phyloP scores from a whole-genome alignment of 2,329 filamentous ascomycete genomes.

The Colletotrichum cuscutae region DNA sequence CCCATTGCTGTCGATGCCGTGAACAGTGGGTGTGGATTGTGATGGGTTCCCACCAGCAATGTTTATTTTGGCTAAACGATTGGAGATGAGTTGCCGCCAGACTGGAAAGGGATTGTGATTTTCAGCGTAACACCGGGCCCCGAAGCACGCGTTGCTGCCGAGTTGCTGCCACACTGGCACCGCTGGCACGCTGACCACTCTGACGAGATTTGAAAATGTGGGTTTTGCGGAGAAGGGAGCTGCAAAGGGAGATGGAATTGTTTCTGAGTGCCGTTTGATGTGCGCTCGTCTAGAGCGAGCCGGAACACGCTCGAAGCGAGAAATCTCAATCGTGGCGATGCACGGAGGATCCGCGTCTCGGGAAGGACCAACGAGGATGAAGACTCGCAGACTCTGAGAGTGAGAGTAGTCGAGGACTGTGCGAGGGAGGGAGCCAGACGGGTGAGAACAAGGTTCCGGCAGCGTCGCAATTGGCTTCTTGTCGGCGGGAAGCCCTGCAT shows the following conservation, averaged over 20 bases:
- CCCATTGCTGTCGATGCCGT: not conserved
- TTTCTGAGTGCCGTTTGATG: slow-evolving; percentile 34
- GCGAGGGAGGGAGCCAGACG: not conserved
- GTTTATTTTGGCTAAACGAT: slow-evolving; percentile 6
- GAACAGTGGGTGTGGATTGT: not conserved
- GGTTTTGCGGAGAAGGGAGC: not conserved
- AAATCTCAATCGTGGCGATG: slow-evolving; percentile 30
- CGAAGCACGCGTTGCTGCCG: not conserved
- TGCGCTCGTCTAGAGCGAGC: slow-evolving; percentile 26
- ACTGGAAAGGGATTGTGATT: not conserved
- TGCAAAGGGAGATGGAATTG: slow-evolving; percentile 2
- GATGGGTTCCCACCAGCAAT: not conserved
- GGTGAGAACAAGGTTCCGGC: slow-evolving; percentile 5
- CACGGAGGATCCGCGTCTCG: slow-evolving; percentile 24
- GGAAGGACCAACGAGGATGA: not conserved
- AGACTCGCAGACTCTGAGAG: too few species aligned
- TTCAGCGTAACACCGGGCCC: not conserved
- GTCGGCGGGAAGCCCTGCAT: slow-evolving; percentile 12
- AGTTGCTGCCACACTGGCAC: not conserved
- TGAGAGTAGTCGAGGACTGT: slow-evolving; percentile 4
- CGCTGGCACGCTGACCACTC: not conserved
- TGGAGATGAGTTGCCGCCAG: not conserved
- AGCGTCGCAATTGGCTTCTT: slow-evolving; percentile 13
- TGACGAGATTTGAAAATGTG: slow-evolving; percentile 19
- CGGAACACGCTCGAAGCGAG: slow-evolving; percentile 10